Percentiles rank a stretch among this genome's conserved stretches.
Conservation (phyloP, 2,329 filamentous ascomycete genomes). For the Penicillium sp. region DNA sequence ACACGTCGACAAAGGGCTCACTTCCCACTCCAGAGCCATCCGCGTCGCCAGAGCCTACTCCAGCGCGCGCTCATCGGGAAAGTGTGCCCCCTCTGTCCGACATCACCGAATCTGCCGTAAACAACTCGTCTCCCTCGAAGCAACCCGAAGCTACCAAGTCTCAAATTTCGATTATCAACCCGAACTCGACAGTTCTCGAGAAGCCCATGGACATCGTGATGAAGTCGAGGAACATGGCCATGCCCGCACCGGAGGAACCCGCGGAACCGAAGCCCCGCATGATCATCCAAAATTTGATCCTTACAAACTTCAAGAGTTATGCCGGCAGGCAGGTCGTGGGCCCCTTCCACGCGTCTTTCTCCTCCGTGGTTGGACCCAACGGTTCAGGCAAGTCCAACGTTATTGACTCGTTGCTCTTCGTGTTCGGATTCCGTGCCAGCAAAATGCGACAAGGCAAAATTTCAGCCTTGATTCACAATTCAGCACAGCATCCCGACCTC, state of each 20-base stretch:
- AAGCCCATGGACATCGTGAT: constrained; percentile 92
- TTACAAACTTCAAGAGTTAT: constrained; percentile 99
- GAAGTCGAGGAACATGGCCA: constrained; percentile 73
- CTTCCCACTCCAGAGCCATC: constrained; percentile 55
- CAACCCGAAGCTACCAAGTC: constrained; percentile 47
- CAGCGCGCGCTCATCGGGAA: constrained; percentile 41
- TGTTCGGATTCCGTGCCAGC: constrained; percentile 98
- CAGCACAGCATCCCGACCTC: constrained; percentile 79
- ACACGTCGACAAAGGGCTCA: constrained; percentile 43
- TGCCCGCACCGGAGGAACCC: constrained; percentile 68
- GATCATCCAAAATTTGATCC: constrained; percentile 86
- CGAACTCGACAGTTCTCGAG: constrained; percentile 77
- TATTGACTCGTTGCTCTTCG: constrained; percentile 95
- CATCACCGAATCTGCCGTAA: constrained; percentile 69
- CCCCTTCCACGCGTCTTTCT: constrained; percentile 95
- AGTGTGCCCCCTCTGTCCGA: constrained; percentile 67
- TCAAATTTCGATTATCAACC: constrained; percentile 65
- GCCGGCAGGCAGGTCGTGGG: constrained; percentile 93
- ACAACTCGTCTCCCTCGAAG: constrained; percentile 56
- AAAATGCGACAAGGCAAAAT: constrained; percentile 99
- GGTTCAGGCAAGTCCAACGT: constrained; percentile 99
- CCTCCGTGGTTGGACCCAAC: constrained; percentile 95
- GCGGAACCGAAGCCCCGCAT: constrained; percentile 79
- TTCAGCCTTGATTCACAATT: constrained; percentile 96
- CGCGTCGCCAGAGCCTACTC: constrained; percentile 52